Evolutionary conservation across 192 early-diverging fungal genomes (phyloP), one percentile per base, ranked within the genome.

Genomic region (Backusella luteola): DNA sequence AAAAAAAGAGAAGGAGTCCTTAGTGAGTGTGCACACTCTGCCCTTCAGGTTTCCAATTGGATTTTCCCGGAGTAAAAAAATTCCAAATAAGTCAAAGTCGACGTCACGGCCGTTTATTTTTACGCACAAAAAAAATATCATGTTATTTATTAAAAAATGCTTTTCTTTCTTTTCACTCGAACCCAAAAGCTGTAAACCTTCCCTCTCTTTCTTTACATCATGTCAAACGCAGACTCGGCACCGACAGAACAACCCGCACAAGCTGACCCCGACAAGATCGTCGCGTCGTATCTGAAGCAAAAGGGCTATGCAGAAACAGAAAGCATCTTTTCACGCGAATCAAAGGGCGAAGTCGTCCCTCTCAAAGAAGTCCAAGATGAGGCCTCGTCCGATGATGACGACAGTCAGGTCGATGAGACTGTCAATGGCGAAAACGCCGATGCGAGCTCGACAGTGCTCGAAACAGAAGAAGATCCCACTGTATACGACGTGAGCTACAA

Each of bases 401-500:
- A 39, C 8, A 11, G 11, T 0, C 17, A 66, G 11, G 26, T 29
- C 11, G 63, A 66, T 0, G 14, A 32, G 35, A 68, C 29, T 34
- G 1, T 5, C 15, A 26, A 26, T 46, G 46, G 14, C 11, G 23
- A 42, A 17, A 71, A 4, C 4, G 29, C 32, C 15, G 38, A 70
- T 9, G 14, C 39, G 34, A 39, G 29, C 6, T 77, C 79, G 23
- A 77, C 80, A 12, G 80, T 79, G 36, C n/a, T 36, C 34, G 73
- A 74, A 67, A 26, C 76, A 23, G 56, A 76, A 77, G 85, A 84
- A 14, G 94, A 96, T 78, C 93, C 95, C 4, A 91, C 93, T 74
- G 91, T 91, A 12, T 97, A 97, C 75, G 90, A 92, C 56, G 80
- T 89, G 56, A 91, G 90, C 70, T 98, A 98, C 84, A 86, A 83